Evolutionary conservation across 2,329 filamentous ascomycete species (phyloP), one percentile per base, ranked within the genome.

Genomic region (Arthrobotrys sphaeroides): DNA sequence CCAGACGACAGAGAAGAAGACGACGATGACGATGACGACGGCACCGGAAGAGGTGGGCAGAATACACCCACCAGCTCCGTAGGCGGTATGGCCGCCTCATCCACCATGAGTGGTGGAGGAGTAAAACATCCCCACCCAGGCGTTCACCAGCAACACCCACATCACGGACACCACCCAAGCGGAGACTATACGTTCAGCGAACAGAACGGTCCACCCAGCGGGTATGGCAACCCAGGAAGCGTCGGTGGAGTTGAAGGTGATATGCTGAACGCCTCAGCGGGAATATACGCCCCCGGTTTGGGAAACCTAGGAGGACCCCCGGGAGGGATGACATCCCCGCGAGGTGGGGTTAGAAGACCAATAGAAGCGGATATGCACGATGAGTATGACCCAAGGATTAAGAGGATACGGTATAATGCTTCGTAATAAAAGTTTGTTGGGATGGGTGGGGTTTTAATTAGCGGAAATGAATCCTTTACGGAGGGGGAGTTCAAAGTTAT

Each of bases 341-440:
- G 70, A 40, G 62, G 70, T 2, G 62, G 28, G 18, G 10, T 74
- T 20, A 42, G 70, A 22, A 28, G 70, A 16, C 70, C 47, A 26
- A 51, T 74, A 9, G 70, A 74, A 20, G 28, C 53, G 18, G 53
- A 20, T 18, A 28, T 64, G 20, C 70, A 74, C 43, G 70, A 74
- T 12, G 70, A 74, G 5, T 74, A 74, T 36, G 62, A 74, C 36
- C 40, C 70, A 26, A 53, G 70, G 43, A 73, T 73, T 55, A 74
- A 74, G 62, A 68, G 70, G 62, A 74, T 74, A 62, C 61, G 70
- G 47, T 74, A 64, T 68, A 74, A 60, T 22, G 55, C 70, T 47
- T n/a, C 70, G 0, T 72, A 22, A 33, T n/a, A n/a, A n/a, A n/a
- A n/a, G n/a, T n/a, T n/a, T n/a, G n/a, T n/a, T n/a, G n/a, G n/a